Evolutionary conservation across 768 basidiomycete genomes (phyloP).

Genomic region (Sporobolomyces pararoseus): DNA sequence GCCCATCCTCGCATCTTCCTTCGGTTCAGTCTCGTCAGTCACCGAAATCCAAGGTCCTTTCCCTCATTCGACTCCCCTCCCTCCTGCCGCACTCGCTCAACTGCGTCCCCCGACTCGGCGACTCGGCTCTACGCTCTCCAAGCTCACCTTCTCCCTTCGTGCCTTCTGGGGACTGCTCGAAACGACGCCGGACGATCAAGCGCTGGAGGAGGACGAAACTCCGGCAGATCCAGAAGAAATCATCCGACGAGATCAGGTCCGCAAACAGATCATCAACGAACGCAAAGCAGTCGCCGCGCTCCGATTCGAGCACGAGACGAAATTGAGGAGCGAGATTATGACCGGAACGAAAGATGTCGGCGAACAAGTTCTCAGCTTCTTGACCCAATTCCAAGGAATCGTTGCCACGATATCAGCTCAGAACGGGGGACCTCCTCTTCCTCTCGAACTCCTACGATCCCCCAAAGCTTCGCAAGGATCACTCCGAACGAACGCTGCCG

Average conservation of each 20-base stretch:
- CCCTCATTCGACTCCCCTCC: background rate
- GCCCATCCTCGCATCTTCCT: background rate
- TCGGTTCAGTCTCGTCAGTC: background rate
- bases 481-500: conserved; percentile 52
- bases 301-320: conserved; percentile 32
- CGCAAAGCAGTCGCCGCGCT: conserved; percentile 3
- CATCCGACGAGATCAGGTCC: conserved; percentile 20
- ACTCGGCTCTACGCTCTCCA: conserved; percentile 81
- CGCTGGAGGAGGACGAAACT: conserved; percentile 25
- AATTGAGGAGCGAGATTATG: conserved; percentile 29
- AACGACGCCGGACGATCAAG: conserved; percentile 25
- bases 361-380: conserved; percentile 18
- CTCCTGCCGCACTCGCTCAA: conserved; percentile 37
- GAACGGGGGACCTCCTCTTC: background rate
- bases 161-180: conserved; percentile 52
- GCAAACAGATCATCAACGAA: conserved; percentile 20
- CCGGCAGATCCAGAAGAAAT: conserved; percentile 33
- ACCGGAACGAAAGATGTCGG: conserved; percentile 25
- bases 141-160: conserved; percentile 83
- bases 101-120: conserved; percentile 47
- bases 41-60: conserved; percentile 21
- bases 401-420: background rate
- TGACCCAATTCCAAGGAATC: conserved; percentile 22
- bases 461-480: conserved; percentile 20
- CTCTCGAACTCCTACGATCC: conserved; percentile 3